Base-by-base conservation (phyloP, 2,329 filamentous ascomycete species). In the Phialophora macrospora region DNA sequence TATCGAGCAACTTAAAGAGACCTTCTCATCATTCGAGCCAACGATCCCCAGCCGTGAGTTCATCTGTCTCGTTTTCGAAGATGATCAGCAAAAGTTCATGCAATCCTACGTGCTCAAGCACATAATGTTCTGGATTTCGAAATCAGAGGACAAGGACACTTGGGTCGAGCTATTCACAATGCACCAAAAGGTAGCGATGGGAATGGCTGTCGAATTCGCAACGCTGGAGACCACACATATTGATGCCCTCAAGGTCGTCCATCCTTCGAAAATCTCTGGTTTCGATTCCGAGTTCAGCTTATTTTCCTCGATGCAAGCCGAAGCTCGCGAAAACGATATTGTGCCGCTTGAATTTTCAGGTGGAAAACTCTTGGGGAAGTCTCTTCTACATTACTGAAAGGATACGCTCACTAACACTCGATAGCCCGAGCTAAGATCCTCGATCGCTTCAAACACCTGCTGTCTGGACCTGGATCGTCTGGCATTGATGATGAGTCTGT, bases 1-100 rank as follows among this genome's bases (percentile, higher is more conserved):
- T 20, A 22, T 30, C 28, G 52, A 55, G 28, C 52, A 55, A 55
- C 52, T 55, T 9, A 55, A 34, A 55, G 52, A 30, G 14, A 30
- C 28, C 0, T 55, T 55, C 28, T 55, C 52, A 4, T 32, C 26
- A 17, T 20, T n/a, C 17, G 52, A 55, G 8, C 52, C 52, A 4
- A 55, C 52, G 26, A 34, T 55, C 6, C 52, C 52, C 26, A 55
- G 52, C 26, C 24, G 28, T 34, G 52, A 55, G 52, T 55, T 55
- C 14, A 4, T 55, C 24, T 34, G 9, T n/a, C 17, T 32, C 28
- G 3, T 55, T 4, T 55, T 55, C n/a, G 28, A 28, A n/a, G 52
- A 30, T 11, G 52, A 55, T 55, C 28, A 32, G 5, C 52, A 28
- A 4, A 24, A 32, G 11, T 20, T 34, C 26, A 30, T 55, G 28